phyloP scores from a whole-genome alignment of 2,329 filamentous ascomycete genomes.

The Chaetomium strumarium region DNA sequence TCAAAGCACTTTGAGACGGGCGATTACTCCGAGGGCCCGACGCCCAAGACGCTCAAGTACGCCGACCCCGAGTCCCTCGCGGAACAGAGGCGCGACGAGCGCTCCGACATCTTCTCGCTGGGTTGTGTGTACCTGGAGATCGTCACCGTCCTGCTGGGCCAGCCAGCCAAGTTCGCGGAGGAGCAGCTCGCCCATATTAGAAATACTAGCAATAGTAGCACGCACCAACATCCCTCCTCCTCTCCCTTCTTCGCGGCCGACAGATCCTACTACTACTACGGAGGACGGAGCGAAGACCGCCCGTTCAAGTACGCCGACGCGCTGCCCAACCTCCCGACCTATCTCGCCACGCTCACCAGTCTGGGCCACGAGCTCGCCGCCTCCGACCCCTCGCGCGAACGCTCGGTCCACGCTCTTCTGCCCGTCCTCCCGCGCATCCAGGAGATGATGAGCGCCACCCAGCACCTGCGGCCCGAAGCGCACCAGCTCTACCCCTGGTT shows the following conservation, averaged over 20 bases:
- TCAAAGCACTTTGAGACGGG: slow-evolving; percentile 26
- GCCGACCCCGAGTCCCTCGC: slow-evolving; percentile 24
- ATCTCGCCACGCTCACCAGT: slow-evolving; percentile 14
- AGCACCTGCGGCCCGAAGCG: slow-evolving; percentile 18
- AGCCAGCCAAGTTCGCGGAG: slow-evolving; percentile 19
- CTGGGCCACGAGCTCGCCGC: neutral
- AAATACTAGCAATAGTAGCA: neutral
- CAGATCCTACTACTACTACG: neutral
- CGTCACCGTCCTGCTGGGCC: slow-evolving; percentile 25
- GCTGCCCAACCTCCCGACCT: slow-evolving; percentile 18
- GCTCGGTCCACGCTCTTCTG: slow-evolving; percentile 17
- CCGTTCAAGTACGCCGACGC: slow-evolving; percentile 23
- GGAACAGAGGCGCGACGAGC: slow-evolving; percentile 21
- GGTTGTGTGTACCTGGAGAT: slow-evolving; percentile 30
- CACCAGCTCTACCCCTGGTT: slow-evolving; percentile 23
- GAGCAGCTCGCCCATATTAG: slow-evolving; percentile 14
- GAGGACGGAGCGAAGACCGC: too few species aligned
- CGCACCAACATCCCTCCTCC: too few species aligned
- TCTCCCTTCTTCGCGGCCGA: neutral
- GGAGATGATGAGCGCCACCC: slow-evolving; percentile 22
- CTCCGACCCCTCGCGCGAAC: neutral
- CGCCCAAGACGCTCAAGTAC: slow-evolving; percentile 23
- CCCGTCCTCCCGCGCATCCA: slow-evolving; percentile 18
- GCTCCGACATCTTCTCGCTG: slow-evolving; percentile 27
- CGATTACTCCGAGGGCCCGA: slow-evolving; percentile 23